These are phyloP conservation scores for Gossypium davidsonii DNA, from an alignment of 441 rosid genomes.

Conservation along the genomic window DNA sequence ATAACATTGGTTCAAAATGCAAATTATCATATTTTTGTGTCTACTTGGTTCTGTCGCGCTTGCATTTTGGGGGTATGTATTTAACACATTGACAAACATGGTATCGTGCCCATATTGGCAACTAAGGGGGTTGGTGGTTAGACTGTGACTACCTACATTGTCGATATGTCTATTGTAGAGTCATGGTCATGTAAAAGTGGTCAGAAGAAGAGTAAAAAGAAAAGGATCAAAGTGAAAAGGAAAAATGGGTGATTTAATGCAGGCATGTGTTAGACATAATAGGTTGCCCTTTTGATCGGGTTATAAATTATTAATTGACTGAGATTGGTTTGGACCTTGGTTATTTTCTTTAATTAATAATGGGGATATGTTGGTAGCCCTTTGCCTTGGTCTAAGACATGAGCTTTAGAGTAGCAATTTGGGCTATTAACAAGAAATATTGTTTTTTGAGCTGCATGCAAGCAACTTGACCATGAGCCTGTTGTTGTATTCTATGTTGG, in stretches of 20 bases:
- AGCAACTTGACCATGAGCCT: too few relatives aligned
- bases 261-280: not conserved
- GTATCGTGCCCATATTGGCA: not conserved
- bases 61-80: not conserved
- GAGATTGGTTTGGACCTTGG: not conserved
- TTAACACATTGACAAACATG: not conserved
- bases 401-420: not conserved
- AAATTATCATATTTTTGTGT: not conserved
- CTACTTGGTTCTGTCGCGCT: not conserved
- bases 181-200: not conserved
- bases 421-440: not conserved
- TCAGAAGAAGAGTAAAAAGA: not conserved
- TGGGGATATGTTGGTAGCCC: not conserved
- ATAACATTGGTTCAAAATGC: not conserved
- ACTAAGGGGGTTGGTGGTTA: not conserved
- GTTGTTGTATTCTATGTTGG: too few relatives aligned
- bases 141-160: not conserved
- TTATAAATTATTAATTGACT: not conserved
- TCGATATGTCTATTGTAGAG: not conserved
- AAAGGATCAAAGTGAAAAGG: not conserved
- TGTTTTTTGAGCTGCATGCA: too few relatives aligned
- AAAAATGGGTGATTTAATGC: conserved; percentile 1
- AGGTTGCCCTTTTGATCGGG: not conserved
- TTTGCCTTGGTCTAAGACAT: not conserved
- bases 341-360: not conserved